A percentile compares a stretch with the other conserved stretches of the same genome.
These are phyloP conservation scores for Chrysoporthe austroafricana DNA, from an alignment of 2,329 filamentous ascomycete genomes.

Conservation along the genomic window DNA sequence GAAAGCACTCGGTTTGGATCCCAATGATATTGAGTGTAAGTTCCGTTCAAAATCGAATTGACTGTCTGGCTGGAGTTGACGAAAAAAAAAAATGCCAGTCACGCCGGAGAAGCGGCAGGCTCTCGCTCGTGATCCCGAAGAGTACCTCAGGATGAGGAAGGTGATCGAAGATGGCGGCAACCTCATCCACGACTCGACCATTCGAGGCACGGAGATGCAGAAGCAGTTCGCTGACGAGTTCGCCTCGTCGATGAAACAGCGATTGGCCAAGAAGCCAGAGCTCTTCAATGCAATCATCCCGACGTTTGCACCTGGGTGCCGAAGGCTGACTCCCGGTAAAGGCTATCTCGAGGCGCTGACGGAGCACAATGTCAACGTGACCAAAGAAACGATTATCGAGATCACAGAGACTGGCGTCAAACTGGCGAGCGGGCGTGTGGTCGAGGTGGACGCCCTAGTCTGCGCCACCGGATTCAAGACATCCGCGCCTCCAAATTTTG, in stretches of 20 bases:
- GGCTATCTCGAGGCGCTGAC: slow-evolving; percentile 51
- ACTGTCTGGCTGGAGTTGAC: background rate
- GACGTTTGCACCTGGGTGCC: slow-evolving; percentile 48
- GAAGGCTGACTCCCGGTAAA: slow-evolving; percentile 49
- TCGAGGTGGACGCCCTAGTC: slow-evolving; percentile 50
- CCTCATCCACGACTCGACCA: slow-evolving; percentile 45
- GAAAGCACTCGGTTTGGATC: slow-evolving; percentile 47
- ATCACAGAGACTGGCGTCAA: slow-evolving; percentile 43
- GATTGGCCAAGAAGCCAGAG: slow-evolving; percentile 47
- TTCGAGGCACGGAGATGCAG: slow-evolving; percentile 44
- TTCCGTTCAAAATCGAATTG: background rate
- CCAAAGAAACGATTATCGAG: slow-evolving; percentile 39
- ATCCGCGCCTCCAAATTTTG: slow-evolving; percentile 46
- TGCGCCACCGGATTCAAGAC: slow-evolving; percentile 52
- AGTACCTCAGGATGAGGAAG: slow-evolving; percentile 47
- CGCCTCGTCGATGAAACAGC: slow-evolving; percentile 43
- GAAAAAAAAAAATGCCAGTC: slow-evolving; percentile 36
- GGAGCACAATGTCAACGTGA: slow-evolving; percentile 46
- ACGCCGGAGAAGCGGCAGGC: slow-evolving; percentile 42
- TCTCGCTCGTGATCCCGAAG: slow-evolving; percentile 43
- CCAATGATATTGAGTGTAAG: slow-evolving; percentile 44
- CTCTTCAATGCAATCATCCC: slow-evolving; percentile 49
- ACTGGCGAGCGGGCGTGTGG: slow-evolving; percentile 31
- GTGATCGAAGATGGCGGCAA: slow-evolving; percentile 49
- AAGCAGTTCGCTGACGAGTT: slow-evolving; percentile 38